Base-by-base conservation (phyloP, 2,329 filamentous ascomycete genomes). In the Teratosphaeriaceae sp. region DNA sequence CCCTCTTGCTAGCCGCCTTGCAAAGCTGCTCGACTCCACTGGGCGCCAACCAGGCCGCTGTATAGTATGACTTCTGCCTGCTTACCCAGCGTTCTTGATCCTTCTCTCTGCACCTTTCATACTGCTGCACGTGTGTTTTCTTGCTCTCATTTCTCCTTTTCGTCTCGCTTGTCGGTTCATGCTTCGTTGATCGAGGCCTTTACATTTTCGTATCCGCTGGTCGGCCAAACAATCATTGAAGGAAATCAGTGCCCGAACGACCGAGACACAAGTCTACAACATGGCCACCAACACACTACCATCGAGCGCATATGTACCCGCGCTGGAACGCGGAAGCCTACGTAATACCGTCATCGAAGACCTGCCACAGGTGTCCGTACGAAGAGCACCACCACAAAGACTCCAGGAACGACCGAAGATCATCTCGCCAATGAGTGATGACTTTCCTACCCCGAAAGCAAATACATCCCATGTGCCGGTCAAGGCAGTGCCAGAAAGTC, bases 321-420 rank as follows among this genome's bases (percentile, higher is more conserved):
- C 73, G 75, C 78, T 73, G 77, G 76, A 62, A 67, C 72, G 48
- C 48, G 70, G 57, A 68, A 71, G 55, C 48, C 29, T 38, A 49
- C 75, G 82, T 75, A 80, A 82, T 75, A 80, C 78, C 49, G 74
- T 81, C 71, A 73, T 80, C 45, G 76, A 82, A 66, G 75, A 80
- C 57, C 67, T 69, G 35, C 55, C 61, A 11, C 62, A 65, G 46
- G 51, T 62, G n/a, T 62, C 59, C 2, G 46, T 60, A 24, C 51
- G 55, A 15, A 47, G 56, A 43, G 56, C 53, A 36, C 41, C 48
- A 44, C 52, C 61, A 18, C 55, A 58, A 23, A 54, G 49, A 36
- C 62, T 67, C 53, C 52, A 61, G 59, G 47, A 63, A 59, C 55
- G 54, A 23, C 40, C 46, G 15, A 53, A 61, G 35, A 59, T 63